These are phyloP conservation scores for Penicillium tannophilum DNA, from an alignment of 495 filamentous ascomycete species.

Conservation along the genomic window DNA sequence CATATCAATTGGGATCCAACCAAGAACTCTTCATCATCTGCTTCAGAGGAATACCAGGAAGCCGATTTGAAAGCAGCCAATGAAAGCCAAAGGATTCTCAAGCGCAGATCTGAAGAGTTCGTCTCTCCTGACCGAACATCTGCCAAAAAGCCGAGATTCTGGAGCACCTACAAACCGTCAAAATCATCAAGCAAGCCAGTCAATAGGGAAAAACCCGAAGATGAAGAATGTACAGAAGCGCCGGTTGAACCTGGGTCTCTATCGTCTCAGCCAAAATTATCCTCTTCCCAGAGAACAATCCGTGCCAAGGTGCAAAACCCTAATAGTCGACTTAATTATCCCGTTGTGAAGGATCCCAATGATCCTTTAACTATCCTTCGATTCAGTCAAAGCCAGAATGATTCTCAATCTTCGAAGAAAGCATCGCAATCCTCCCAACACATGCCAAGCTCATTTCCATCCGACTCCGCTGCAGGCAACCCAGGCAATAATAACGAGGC, in stretches of 20 bases:
- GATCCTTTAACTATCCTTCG: conserved; percentile 63
- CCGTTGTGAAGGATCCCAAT: conserved; percentile 78
- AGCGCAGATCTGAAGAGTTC: neutral
- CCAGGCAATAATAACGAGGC: conserved; percentile 14
- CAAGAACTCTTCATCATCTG: conserved; percentile 8
- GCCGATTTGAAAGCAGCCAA: conserved; percentile 1
- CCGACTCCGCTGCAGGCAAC: conserved; percentile 11
- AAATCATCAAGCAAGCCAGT: neutral
- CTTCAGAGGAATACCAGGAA: conserved; percentile 2
- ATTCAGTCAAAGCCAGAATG: conserved; percentile 77
- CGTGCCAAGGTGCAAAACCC: conserved; percentile 27
- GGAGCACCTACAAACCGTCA: conserved; percentile 7
- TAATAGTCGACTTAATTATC: conserved; percentile 57
- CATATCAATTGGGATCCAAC: neutral
- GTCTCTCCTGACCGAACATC: conserved; percentile 14
- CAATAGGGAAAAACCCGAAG: conserved; percentile 1
- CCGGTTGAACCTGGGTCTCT: neutral
- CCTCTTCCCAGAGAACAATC: conserved; percentile 34
- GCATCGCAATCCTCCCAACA: conserved; percentile 30
- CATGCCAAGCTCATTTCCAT: conserved; percentile 16
- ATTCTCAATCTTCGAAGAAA: conserved; percentile 43
- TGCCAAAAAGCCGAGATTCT: conserved; percentile 36
- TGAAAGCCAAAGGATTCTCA: conserved; percentile 4
- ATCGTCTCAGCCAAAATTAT: conserved; percentile 24
- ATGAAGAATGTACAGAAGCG: neutral